Evolutionary conservation across 331 rosid genomes (phyloP).

Genomic region (Stylosanthes scabra): DNA sequence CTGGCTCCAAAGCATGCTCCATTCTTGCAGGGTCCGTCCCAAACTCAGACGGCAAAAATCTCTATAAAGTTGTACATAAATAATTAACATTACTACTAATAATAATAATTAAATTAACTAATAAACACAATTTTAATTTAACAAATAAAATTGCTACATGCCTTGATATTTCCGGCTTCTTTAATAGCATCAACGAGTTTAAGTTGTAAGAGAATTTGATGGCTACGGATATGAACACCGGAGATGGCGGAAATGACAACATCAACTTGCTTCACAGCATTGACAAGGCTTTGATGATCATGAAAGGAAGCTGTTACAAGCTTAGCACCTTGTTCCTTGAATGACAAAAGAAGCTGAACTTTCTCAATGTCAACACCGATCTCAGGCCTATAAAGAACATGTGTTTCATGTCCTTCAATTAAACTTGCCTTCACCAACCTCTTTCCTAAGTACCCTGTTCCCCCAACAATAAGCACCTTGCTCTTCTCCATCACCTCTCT

Average conservation of each 20-base stretch:
- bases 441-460: conserved; percentile 74
- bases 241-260: conserved; percentile 75
- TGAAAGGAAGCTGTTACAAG: conserved; percentile 56
- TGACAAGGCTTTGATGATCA: conserved; percentile 60
- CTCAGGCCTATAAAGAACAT: conserved; percentile 65
- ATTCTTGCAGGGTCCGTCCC: conserved; percentile 75
- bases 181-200: conserved; percentile 75
- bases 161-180: conserved; percentile 80
- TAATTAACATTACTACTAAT: too few relatives aligned
- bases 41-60: conserved; percentile 74
- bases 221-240: conserved; percentile 71
- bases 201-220: conserved; percentile 75
- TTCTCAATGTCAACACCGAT: conserved; percentile 76
- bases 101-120: too few relatives aligned
- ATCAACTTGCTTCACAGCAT: conserved; percentile 69
- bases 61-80: background rate
- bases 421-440: conserved; percentile 76
- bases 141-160: too few relatives aligned
- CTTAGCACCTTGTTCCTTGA: conserved; percentile 58
- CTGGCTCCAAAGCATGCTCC: conserved; percentile 70
- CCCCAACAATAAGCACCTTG: conserved; percentile 69
- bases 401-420: conserved; percentile 62
- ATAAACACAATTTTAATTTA: too few relatives aligned
- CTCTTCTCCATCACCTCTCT: conserved; percentile 42
- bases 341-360: conserved; percentile 62